Percentiles rank a stretch among this genome's conserved stretches.
These are phyloP conservation scores for Favolaschia claudopus DNA, from an alignment of 768 basidiomycete species.

Conservation along the genomic window DNA sequence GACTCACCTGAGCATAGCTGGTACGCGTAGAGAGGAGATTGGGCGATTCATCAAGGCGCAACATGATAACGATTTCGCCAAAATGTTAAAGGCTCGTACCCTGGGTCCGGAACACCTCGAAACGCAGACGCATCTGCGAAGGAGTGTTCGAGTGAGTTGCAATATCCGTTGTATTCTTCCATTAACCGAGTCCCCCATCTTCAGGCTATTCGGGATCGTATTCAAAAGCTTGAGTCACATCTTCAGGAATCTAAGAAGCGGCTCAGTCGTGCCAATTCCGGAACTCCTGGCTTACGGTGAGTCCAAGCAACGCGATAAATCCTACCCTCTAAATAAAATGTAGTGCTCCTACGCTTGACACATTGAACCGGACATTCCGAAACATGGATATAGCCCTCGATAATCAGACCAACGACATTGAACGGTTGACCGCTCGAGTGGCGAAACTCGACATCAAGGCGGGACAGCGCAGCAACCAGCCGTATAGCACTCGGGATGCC, in stretches of 20 bases:
- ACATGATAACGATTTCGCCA: constrained; percentile 80
- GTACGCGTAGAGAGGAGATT: constrained; percentile 85
- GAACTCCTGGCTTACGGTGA: constrained; percentile 69
- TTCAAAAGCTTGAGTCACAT: constrained; percentile 82
- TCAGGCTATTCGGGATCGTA: constrained; percentile 73
- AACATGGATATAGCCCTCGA: constrained; percentile 81
- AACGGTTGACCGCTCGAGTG: constrained; percentile 59
- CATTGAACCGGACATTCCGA: constrained; percentile 82
- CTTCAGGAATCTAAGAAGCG: constrained; percentile 75
- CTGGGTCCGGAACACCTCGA: constrained; percentile 91
- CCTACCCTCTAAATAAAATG: neutral
- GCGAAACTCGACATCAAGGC: constrained; percentile 52
- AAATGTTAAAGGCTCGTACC: constrained; percentile 75
- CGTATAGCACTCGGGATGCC: constrained; percentile 44
- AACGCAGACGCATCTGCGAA: constrained; percentile 78
- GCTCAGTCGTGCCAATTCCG: constrained; percentile 65
- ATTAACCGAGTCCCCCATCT: constrained; percentile 6
- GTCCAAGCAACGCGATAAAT: constrained; percentile 35
- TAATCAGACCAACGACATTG: constrained; percentile 65
- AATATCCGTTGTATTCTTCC: neutral
- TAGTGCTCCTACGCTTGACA: constrained; percentile 86
- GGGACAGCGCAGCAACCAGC: constrained; percentile 24
- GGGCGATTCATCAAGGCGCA: constrained; percentile 80
- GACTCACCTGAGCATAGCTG: constrained; percentile 54
- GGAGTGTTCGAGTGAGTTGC: constrained; percentile 68